Evolutionary conservation across 768 basidiomycete species (phyloP).

Genomic region (Serendipita sp.): DNA sequence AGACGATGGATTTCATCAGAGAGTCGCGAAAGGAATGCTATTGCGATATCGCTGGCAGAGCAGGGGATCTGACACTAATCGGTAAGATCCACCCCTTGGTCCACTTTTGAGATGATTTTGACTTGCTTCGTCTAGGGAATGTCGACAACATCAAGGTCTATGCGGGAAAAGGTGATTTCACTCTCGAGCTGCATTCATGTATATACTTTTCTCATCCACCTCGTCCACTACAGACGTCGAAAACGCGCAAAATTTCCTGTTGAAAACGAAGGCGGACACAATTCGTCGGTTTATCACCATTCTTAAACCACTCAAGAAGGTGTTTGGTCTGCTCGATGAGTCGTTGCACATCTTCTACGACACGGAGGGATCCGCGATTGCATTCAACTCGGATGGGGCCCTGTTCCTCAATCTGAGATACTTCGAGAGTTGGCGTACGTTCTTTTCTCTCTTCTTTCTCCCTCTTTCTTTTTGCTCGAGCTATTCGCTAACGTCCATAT

Average conservation of each 20-base stretch:
- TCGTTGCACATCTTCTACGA: slow-evolving; percentile 84
- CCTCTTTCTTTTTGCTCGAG: not conserved
- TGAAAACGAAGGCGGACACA: slow-evolving; percentile 14
- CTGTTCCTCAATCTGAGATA: slow-evolving; percentile 81
- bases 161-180: slow-evolving; percentile 33
- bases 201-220: not conserved
- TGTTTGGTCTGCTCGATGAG: slow-evolving; percentile 58
- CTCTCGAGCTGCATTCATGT: not conserved
- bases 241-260: slow-evolving; percentile 21
- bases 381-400: slow-evolving; percentile 81
- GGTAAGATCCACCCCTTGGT: slow-evolving; percentile 24
- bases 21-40: slow-evolving; percentile 66
- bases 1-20: slow-evolving; percentile 48
- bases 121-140: slow-evolving; percentile 27
- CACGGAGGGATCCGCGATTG: slow-evolving; percentile 60
- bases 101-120: slow-evolving; percentile 1
- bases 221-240: slow-evolving; percentile 34
- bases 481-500: slow-evolving; percentile 2
- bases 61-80: slow-evolving; percentile 40
- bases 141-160: slow-evolving; percentile 50
- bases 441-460: not conserved
- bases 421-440: slow-evolving; percentile 75
- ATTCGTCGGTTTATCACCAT: slow-evolving; percentile 62
- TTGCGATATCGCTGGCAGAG: slow-evolving; percentile 56
- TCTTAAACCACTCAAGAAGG: slow-evolving; percentile 44